Conservation (phyloP, 352 stramenopile species). For the Pythium phragmitis region DNA sequence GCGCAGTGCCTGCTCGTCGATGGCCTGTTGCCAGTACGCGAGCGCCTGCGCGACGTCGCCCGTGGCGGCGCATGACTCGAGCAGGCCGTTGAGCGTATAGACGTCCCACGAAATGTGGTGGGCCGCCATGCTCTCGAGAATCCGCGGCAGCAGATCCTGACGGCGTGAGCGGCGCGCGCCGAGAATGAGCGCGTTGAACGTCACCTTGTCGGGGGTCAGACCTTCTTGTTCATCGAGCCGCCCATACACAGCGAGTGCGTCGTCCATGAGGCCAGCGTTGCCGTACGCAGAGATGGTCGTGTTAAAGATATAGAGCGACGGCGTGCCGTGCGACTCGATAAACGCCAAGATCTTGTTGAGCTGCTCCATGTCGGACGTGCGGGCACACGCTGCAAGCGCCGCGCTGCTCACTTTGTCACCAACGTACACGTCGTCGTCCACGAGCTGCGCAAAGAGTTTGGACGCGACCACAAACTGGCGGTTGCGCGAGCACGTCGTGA, state of each 20-base stretch:
- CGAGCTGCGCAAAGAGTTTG: slow-evolving; percentile 59
- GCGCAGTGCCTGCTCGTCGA: slow-evolving; percentile 38
- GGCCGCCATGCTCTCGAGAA: slow-evolving; percentile 51
- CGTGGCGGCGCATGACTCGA: slow-evolving; percentile 54
- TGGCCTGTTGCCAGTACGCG: slow-evolving; percentile 56
- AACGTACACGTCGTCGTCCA: slow-evolving; percentile 65
- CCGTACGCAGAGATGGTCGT: slow-evolving; percentile 83
- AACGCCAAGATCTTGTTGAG: slow-evolving; percentile 67
- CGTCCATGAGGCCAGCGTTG: slow-evolving; percentile 60
- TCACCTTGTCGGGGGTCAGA: slow-evolving; percentile 54
- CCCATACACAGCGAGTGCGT: slow-evolving; percentile 57
- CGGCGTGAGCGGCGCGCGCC: slow-evolving; percentile 53
- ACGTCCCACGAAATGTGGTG: slow-evolving; percentile 60
- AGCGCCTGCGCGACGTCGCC: slow-evolving; percentile 47
- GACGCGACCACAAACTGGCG: slow-evolving; percentile 59
- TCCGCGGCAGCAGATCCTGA: slow-evolving; percentile 46
- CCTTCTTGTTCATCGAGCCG: slow-evolving; percentile 31
- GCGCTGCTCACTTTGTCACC: slow-evolving; percentile 76
- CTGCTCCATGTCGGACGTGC: slow-evolving; percentile 54
- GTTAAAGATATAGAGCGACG: slow-evolving; percentile 79
- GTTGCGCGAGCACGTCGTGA: slow-evolving; percentile 77
- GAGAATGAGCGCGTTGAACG: slow-evolving; percentile 71
- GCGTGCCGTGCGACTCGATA: slow-evolving; percentile 50
- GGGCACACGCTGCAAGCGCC: slow-evolving; percentile 62
- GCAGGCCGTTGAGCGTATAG: slow-evolving; percentile 75